Evolutionary conservation across 805 yeast genomes (phyloP), one percentile per base, ranked within the genome.

Genomic region (Yamadazyma endophytica): DNA sequence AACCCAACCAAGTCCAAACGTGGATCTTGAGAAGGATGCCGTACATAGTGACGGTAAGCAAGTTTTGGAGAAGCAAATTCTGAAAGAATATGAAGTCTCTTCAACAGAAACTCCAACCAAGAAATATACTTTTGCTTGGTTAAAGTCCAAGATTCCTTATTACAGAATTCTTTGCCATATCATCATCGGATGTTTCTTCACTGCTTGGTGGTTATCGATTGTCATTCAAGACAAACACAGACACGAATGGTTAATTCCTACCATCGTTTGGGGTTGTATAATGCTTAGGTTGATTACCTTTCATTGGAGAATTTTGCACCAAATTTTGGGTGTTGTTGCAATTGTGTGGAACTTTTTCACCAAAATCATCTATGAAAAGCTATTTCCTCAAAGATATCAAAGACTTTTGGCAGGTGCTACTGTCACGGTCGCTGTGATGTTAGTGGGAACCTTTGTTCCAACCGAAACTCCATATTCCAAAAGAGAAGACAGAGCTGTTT

Each of bases 201-300:
- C 77, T n/a, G 55, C 71, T 8, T 70, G 75, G 75, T 75, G 80
- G 80, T 47, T 75, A 26, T 66, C 77, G 11, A 72, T 75, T 35
- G 32, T 75, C 17, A 69, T 68, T 30, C 80, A 73, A 47, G 46
- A 64, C 5, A 62, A 66, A 38, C 68, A 68, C 27, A 56, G 79
- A 33, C 71, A 54, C 40, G 43, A 63, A 36, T 75, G 81, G 81
- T 65, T 75, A 45, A 71, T 75, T 37, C 81, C 80, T 13, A 74
- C 80, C 3, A 50, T 75, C 13, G 42, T 75, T 27, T 75, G 73
- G 69, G 60, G 67, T 24, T 56, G 64, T 53, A 50, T 74, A 17
- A 70, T 73, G 69, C 59, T 68, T 14, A 58, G 81, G 15, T 54
- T 75, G 33, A 64, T 75, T 44, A 62, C 78, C 12, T 68, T 72